phyloP scores from a whole-genome alignment of 1,284 basidiomycete species.

The Grifola frondosa region DNA sequence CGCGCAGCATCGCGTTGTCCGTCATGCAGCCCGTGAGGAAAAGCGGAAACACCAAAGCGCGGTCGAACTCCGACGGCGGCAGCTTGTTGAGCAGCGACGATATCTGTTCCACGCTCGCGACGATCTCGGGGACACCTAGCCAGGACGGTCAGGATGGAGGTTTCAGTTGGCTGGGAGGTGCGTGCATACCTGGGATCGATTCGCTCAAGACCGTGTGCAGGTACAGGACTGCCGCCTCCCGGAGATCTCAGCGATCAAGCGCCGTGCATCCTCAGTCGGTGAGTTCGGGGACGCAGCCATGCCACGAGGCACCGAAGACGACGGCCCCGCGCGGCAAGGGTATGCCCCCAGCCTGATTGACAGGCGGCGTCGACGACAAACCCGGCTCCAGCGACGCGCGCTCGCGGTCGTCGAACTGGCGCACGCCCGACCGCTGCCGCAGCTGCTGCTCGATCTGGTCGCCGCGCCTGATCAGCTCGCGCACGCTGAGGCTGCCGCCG shows the following conservation, averaged over 20 bases:
- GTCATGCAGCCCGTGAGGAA: slow-evolving; percentile 71
- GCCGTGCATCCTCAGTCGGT: slow-evolving; percentile 40
- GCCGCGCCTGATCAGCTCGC: slow-evolving; percentile 67
- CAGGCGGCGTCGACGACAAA: no score
- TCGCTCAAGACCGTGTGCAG: slow-evolving; percentile 71
- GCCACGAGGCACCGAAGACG: background rate
- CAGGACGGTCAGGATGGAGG: slow-evolving; percentile 8
- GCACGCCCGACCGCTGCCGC: slow-evolving; percentile 31
- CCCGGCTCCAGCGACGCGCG: slow-evolving; percentile 40
- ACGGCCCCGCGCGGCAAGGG: slow-evolving; percentile 6
- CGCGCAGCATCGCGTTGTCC: slow-evolving; percentile 58
- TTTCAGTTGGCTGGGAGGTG: slow-evolving; percentile 2
- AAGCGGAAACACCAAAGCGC: slow-evolving; percentile 68
- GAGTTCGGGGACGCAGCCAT: no score
- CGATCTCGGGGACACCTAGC: slow-evolving; percentile 73
- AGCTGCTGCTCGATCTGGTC: slow-evolving; percentile 65
- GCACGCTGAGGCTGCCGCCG: slow-evolving; percentile 63
- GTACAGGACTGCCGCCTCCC: slow-evolving; percentile 67
- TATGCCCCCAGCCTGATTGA: no score
- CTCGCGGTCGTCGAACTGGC: slow-evolving; percentile 19
- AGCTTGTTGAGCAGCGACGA: slow-evolving; percentile 53
- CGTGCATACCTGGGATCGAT: slow-evolving; percentile 57
- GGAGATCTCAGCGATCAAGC: slow-evolving; percentile 36
- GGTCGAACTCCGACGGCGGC: slow-evolving; percentile 58
- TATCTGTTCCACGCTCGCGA: slow-evolving; percentile 51